These are phyloP conservation scores for Blumeria hordei DNA, from an alignment of 2,329 filamentous ascomycete species.

Conservation along the genomic window DNA sequence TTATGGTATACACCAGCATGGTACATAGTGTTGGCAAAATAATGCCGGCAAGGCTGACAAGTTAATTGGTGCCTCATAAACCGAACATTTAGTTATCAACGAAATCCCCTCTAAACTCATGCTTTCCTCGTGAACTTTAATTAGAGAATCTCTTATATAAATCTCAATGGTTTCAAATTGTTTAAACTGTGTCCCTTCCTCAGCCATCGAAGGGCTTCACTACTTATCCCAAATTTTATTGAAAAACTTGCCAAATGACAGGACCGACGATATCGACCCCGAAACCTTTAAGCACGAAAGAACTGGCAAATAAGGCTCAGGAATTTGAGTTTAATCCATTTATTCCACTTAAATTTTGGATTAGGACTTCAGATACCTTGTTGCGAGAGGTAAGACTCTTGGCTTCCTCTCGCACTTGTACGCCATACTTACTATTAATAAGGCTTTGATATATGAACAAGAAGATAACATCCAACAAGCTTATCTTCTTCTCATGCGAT, in stretches of 20 bases:
- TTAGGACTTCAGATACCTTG: slow-evolving; percentile 55
- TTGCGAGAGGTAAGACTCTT: slow-evolving; percentile 44
- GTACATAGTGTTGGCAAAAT: too few species aligned
- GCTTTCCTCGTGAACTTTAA: too few species aligned
- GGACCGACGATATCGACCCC: slow-evolving; percentile 9
- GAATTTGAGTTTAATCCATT: slow-evolving; percentile 60
- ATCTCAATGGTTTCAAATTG: too few species aligned
- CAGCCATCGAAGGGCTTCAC: too few species aligned
- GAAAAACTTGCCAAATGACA: slow-evolving; percentile 8
- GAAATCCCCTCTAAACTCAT: too few species aligned
- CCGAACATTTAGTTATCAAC: too few species aligned
- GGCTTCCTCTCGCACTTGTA: not conserved
- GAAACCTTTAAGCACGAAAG: slow-evolving; percentile 45
- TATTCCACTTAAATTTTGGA: slow-evolving; percentile 59
- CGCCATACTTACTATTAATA: slow-evolving; percentile 2
- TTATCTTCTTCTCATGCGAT: slow-evolving; percentile 76
- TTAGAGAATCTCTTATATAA: too few species aligned
- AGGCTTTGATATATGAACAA: slow-evolving; percentile 66
- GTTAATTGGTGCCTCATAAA: too few species aligned
- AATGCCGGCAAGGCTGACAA: too few species aligned
- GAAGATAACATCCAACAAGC: slow-evolving; percentile 75
- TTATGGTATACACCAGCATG: too few species aligned
- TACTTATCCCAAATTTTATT: too few species aligned
- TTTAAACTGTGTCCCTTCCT: too few species aligned
- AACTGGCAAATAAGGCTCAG: slow-evolving; percentile 51